Evolutionary conservation across 2,329 filamentous ascomycete genomes (phyloP), one percentile per base, ranked within the genome.

Genomic region (Penicillium thymicola): DNA sequence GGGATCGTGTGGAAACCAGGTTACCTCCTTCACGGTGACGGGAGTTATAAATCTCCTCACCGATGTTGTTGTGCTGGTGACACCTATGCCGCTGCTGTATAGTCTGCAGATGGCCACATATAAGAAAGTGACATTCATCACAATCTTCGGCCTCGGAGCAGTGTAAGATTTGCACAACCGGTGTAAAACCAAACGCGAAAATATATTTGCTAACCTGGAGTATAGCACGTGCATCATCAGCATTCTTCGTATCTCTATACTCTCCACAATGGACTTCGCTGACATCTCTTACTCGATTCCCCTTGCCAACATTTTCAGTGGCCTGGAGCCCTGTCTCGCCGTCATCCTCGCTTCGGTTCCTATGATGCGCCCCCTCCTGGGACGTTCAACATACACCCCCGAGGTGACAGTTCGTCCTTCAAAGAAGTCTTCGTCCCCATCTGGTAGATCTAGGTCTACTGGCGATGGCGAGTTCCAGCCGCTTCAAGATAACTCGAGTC

Each of bases 271-370:
- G 60, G 66, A 75, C 58, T 72, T 72, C 59, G 44, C 40, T 37
- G 72, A 75, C 57, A 59, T 75, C 25, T 75, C 75, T 16, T 72
- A 65, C 46, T 68, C 68, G 8, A 66, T 73, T 37, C 68, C 70
- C 21, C 63, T 60, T 9, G 71, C 75, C 4, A 69, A 69, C 42
- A 64, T 77, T 51, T 76, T 75, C 60, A 70, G 67, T 16, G 69
- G 67, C 10, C 58, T 76, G 18, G 76, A 78, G 60, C 75, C 74
- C 18, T 72, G 65, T 45, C 65, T 78, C 28, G 75, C 69, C 36
- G 69, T 79, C 11, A 70, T 70, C 8, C 61, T 75, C 13, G 71
- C 73, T n/a, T 78, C 74, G 52, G 65, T 78, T 21, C 75, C 76
- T 0, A 67, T 76, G 16, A 65, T 78, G 32, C 72, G 75, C 1